Evolutionary conservation across 768 basidiomycete genomes (phyloP), one percentile per base, ranked within the genome.

Genomic region (Sarcodon aspratus): DNA sequence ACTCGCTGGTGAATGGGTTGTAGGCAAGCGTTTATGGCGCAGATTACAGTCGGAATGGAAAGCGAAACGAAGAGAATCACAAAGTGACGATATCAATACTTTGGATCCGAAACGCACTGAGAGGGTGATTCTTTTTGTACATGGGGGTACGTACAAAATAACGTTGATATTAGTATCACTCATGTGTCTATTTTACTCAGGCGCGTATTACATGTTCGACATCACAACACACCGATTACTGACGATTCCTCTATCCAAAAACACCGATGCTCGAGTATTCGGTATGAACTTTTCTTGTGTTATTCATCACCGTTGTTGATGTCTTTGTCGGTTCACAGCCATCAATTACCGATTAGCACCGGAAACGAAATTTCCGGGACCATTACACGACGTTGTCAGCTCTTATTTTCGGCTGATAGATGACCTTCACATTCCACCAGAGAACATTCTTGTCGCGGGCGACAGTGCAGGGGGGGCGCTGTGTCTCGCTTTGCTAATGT

Each of bases 311-410:
- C 21, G 12, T 11, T 31, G 44, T 38, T 37, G 10, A n/a, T 7
- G 33, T 32, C 18, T 11, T 45, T 18, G 44, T 7, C 9, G 9
- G 17, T 27, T 36, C 71, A 11, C 70, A 95, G 74, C 93, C 7
- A 70, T 99, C 52, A 92, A 96, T 62, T 99, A 99, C 65, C 88
- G 95, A 9, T 73, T 99, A 34, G 94, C 95, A 0, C 95, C 95
- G 1, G 95, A 99, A 65, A 92, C 92, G 5, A 76, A 78, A 38
- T 99, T 98, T 64, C 95, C 95, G 0, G 89, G 93, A 0, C 87
- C 92, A 40, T 65, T 86, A 6, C 80, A 83, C 55, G 95, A 99
- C 57, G 87, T 82, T 17, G 88, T 93, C 46, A 76, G 72, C 37
- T 87, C 82, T 0, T 99, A 97, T 62, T 71, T 99, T 54, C 75